Percentiles rank a stretch among this genome's conserved stretches.
These are phyloP conservation scores for Coffea humblotiana DNA, from an alignment of 305 asterid species.

Conservation along the genomic window DNA sequence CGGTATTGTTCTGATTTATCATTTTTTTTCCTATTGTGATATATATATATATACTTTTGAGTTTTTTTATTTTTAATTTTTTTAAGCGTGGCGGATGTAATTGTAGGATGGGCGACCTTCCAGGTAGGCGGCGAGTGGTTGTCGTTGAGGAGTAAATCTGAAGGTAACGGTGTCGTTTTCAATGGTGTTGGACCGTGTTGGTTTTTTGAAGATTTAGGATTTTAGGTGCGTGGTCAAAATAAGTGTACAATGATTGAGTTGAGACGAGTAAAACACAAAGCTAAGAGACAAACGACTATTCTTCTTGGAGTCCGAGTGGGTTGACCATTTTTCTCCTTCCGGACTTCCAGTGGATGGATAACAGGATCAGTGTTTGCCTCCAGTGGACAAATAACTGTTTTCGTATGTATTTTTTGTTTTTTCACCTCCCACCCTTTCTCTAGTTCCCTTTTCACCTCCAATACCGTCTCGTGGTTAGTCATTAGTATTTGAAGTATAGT, in stretches of 20 bases:
- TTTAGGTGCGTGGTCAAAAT: conserved; percentile 24
- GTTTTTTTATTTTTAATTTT: not conserved
- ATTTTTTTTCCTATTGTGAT: not conserved
- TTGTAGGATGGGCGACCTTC: not conserved
- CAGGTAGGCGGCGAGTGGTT: not conserved
- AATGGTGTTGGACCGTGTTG: not conserved
- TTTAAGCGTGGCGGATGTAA: not conserved
- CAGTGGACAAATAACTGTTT: no score
- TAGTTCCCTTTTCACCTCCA: no score
- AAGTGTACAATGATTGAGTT: not conserved
- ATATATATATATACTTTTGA: not conserved
- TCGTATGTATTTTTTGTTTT: no score
- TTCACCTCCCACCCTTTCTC: no score
- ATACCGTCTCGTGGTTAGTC: no score
- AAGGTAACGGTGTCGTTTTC: conserved; percentile 21
- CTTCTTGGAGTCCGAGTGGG: not conserved
- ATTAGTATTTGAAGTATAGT: no score
- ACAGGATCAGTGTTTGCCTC: no score
- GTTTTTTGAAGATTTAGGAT: not conserved
- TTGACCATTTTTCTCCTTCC: no score
- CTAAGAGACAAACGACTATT: not conserved
- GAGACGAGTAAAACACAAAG: not conserved
- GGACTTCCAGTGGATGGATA: no score
- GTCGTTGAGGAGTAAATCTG: not conserved
- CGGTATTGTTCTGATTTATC: not conserved